Base-by-base conservation (phyloP, 208 protist species). In the Trypanosoma cruzi region DNA sequence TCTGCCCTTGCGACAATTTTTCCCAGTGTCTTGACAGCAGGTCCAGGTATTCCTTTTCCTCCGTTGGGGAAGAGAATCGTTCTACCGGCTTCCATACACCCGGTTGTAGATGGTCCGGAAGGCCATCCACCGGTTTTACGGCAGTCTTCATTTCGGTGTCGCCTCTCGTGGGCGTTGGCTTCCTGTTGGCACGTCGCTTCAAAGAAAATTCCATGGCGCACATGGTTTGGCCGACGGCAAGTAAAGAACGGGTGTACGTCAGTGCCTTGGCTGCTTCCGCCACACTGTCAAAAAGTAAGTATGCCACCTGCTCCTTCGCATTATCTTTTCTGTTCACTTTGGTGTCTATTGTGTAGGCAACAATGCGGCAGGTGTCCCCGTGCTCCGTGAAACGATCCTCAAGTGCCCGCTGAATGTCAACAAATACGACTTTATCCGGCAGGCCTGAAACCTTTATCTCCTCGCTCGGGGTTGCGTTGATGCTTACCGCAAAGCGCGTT, bases 1-100 rank as follows among this genome's bases (percentile, higher is more conserved):
- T 81, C 73, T 96, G 90, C 37, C 54, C 68, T 20, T 77, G 72
- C 4, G 88, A 84, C 28, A 96, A 78, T n/a, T 77, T 65, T 2
- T 75, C 68, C 90, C 90, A 96, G 77, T 94, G 73, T 10, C 65
- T 29, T 16, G 83, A 91, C 53, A 96, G 75, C 58, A 73, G 28
- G 32, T 71, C 52, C 11, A 96, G 77, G 50, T 90, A 92, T 20
- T 34, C 50, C 55, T 81, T 85, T 48, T 89, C 81, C 49, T 65
- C 83, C 50, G 79, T 75, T 14, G 71, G 58, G 0, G 79, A 78
- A 7, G 63, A 57, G 37, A 96, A 96, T 6, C 48, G 18, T 13
- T 67, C 16, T 3, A 89, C 82, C 36, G 83, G 66, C 22, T 56
- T 65, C 88, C 90, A 96, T 16, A 57, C 63, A 29, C 58, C 57